phyloP scores from a whole-genome alignment of 2,329 filamentous ascomycete genomes.

The Colletotrichum costaricense region DNA sequence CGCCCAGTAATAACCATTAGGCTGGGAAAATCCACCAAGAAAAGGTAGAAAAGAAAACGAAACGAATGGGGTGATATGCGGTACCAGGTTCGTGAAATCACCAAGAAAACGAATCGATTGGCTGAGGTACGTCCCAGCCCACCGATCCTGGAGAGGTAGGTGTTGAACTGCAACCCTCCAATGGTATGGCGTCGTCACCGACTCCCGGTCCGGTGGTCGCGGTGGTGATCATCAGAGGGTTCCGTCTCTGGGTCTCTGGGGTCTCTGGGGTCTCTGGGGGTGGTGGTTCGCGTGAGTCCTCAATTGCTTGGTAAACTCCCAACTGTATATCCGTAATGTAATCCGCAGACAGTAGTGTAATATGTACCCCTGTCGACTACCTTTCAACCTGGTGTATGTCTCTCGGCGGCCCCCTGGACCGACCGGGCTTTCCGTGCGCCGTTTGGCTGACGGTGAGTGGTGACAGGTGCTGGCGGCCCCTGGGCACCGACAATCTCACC shows the following conservation, averaged over 20 bases:
- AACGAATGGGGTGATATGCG: constrained; percentile 4
- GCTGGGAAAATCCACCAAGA: background rate
- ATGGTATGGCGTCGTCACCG: constrained; percentile 27
- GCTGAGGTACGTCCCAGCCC: constrained; percentile 22
- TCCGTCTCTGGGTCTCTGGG: background rate
- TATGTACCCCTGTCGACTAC: background rate
- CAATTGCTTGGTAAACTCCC: background rate
- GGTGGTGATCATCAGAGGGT: constrained; percentile 24
- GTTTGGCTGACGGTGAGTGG: constrained; percentile 30
- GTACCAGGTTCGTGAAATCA: background rate
- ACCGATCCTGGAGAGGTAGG: background rate
- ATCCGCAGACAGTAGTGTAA: no score
- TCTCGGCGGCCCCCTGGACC: constrained; percentile 14
- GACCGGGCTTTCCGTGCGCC: constrained; percentile 30
- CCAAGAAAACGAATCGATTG: constrained; percentile 14
- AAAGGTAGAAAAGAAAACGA: background rate
- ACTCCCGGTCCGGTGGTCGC: constrained; percentile 12
- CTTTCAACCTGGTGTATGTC: background rate
- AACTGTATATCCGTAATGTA: no score
- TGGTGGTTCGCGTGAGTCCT: background rate
- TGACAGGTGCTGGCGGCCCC: constrained; percentile 7
- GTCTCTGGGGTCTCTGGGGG: background rate
- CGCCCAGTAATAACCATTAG: background rate
- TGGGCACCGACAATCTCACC: constrained; percentile 12
- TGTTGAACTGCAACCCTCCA: constrained; percentile 8